Percentiles rank a stretch among this genome's conserved stretches.
Evolutionary conservation across 345 rosid genomes (phyloP).

Genomic region (Populus tremula): DNA sequence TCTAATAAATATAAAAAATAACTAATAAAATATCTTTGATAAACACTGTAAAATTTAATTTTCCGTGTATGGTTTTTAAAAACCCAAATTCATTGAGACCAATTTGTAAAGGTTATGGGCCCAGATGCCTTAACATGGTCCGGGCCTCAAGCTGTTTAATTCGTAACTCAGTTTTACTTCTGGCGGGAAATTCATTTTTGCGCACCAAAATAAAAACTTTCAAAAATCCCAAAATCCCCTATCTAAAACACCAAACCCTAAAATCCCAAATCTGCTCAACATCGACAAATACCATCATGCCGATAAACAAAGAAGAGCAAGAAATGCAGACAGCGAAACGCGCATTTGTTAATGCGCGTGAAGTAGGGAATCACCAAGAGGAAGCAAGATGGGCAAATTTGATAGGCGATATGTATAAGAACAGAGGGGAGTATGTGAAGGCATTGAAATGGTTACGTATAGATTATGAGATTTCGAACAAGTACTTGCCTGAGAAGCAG

Average conservation of each 20-base stretch:
- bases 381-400: slow-evolving; percentile 95
- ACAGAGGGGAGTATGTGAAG: slow-evolving; percentile 81
- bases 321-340: slow-evolving; percentile 56
- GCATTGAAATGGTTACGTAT: slow-evolving; percentile 80
- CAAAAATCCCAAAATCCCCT: neutral
- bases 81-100: too few relatives aligned
- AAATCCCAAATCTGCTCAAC: neutral
- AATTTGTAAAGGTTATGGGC: too few relatives aligned
- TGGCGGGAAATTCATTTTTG: too few relatives aligned
- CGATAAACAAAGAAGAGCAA: slow-evolving; percentile 50
- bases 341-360: slow-evolving; percentile 55
- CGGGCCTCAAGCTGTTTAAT: too few relatives aligned
- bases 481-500: slow-evolving; percentile 66
- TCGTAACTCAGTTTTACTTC: too few relatives aligned
- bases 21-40: too few relatives aligned
- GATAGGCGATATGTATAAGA: slow-evolving; percentile 73
- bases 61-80: too few relatives aligned
- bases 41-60: too few relatives aligned
- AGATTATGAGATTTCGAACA: slow-evolving; percentile 68
- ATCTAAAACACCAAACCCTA: too few relatives aligned
- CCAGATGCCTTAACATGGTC: too few relatives aligned
- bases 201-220: neutral
- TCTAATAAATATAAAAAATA: too few relatives aligned
- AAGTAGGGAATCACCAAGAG: slow-evolving; percentile 72
- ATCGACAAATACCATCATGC: neutral